Evolutionary conservation across 768 basidiomycete genomes (phyloP).

Genomic region (Hydnomerulius pinastri): DNA sequence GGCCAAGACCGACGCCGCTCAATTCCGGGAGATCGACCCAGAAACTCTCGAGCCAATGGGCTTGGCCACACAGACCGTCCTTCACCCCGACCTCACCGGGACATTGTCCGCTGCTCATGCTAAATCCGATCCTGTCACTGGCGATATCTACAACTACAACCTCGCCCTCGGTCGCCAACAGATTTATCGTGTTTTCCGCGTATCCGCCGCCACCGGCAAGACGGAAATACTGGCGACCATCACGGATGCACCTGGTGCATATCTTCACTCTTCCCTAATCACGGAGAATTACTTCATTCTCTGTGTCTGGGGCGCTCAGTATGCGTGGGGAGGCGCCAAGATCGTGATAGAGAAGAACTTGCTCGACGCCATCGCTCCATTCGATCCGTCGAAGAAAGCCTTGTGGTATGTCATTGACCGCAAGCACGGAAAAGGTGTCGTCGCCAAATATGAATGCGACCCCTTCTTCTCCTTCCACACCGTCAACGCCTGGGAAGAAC

Average conservation of each 20-base stretch:
- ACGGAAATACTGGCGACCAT: constrained; percentile 38
- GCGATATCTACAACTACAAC: constrained; percentile 40
- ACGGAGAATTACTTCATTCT: constrained; percentile 39
- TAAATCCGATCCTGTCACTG: constrained; percentile 36
- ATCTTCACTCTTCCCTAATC: constrained; percentile 40
- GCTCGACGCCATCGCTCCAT: constrained; percentile 34
- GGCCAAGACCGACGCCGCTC: constrained; percentile 34
- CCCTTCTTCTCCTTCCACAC: constrained; percentile 44
- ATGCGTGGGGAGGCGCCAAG: constrained; percentile 28
- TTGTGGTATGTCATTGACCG: constrained; percentile 43
- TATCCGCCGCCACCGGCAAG: constrained; percentile 31
- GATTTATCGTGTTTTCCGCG: constrained; percentile 38
- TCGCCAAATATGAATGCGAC: constrained; percentile 38
- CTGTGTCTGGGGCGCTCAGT: constrained; percentile 36
- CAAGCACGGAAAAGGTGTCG: constrained; percentile 34
- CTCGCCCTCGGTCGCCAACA: constrained; percentile 27
- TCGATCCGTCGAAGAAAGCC: constrained; percentile 28
- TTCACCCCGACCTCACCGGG: constrained; percentile 37
- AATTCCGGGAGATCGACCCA: constrained; percentile 35
- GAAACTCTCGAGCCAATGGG: constrained; percentile 40
- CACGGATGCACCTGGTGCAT: constrained; percentile 39
- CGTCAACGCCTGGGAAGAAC: constrained; percentile 41
- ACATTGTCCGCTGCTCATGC: constrained; percentile 37
- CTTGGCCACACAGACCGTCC: constrained; percentile 24
- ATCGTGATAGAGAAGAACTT: constrained; percentile 35